Conservation (phyloP, 257 asterid genomes). For the Datura wrightii region DNA sequence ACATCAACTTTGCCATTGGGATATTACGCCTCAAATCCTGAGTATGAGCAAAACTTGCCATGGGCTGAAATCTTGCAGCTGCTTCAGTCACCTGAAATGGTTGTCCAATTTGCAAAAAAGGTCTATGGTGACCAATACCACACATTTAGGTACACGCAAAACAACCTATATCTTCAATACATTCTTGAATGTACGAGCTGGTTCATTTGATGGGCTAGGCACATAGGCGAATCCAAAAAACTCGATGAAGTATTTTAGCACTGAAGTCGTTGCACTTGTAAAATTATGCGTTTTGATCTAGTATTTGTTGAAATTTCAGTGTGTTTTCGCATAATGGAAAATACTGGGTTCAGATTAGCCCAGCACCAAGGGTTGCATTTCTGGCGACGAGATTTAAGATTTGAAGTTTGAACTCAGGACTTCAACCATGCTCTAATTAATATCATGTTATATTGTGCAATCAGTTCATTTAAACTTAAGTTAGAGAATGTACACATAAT, state of each 20-base stretch:
- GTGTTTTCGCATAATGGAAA: background rate
- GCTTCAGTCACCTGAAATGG: constrained; percentile 40
- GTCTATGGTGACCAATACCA: constrained; percentile 37
- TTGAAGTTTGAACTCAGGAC: background rate
- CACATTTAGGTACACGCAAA: constrained; percentile 29
- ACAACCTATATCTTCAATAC: background rate
- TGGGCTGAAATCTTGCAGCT: constrained; percentile 44
- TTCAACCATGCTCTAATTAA: background rate
- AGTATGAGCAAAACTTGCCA: constrained; percentile 38
- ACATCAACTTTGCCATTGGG: constrained; percentile 36
- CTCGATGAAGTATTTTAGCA: background rate
- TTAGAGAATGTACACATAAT: background rate
- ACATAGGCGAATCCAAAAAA: background rate
- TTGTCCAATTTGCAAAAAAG: constrained; percentile 29
- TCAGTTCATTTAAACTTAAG: background rate
- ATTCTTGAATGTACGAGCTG: background rate
- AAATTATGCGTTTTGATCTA: background rate
- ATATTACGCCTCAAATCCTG: constrained; percentile 35
- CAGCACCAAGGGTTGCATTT: background rate
- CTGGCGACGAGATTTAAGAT: background rate
- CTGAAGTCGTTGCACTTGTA: background rate
- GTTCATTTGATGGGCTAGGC: background rate
- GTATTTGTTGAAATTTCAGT: background rate
- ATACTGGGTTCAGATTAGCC: background rate
- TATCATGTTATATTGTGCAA: background rate